Percentiles rank a stretch among this genome's conserved stretches.
phyloP scores from a whole-genome alignment of 2,329 filamentous ascomycete species.

The Rhinocladiella mackenziei region DNA sequence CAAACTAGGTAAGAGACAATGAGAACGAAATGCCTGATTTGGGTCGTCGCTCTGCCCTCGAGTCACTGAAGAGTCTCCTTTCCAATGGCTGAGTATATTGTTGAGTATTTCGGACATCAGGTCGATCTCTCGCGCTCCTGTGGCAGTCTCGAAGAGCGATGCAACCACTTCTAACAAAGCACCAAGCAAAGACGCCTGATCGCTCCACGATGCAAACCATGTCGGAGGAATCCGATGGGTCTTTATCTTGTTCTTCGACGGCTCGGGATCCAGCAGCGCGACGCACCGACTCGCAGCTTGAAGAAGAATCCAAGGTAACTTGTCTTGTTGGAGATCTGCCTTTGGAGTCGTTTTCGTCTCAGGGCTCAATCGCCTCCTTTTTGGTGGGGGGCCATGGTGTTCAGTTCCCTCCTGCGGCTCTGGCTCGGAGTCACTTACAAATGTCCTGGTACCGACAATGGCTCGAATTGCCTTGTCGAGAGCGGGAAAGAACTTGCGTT shows the following conservation, averaged over 20 bases:
- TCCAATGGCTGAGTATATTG: conserved; percentile 10
- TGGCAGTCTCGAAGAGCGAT: background rate
- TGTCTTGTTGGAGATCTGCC: background rate
- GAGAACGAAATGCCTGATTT: conserved; percentile 19
- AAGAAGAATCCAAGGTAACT: conserved; percentile 11
- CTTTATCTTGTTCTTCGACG: background rate
- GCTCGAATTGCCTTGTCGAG: conserved; percentile 5
- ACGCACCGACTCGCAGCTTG: conserved; percentile 17
- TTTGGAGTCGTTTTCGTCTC: background rate
- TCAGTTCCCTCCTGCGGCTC: background rate
- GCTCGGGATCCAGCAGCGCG: conserved; percentile 6
- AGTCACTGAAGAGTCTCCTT: conserved; percentile 1
- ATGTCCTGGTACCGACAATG: background rate
- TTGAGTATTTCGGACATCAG: conserved; percentile 7
- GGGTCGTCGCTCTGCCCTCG: conserved; percentile 6
- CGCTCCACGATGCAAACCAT: conserved; percentile 7
- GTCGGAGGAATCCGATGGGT: background rate
- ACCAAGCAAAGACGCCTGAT: conserved; percentile 16
- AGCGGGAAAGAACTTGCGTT: conserved; percentile 23
- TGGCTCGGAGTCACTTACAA: background rate
- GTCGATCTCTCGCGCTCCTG: background rate
- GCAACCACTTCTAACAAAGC: conserved; percentile 7
- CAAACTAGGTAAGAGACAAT: conserved; percentile 32
- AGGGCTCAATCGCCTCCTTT: conserved; percentile 21
- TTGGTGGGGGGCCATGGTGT: conserved; percentile 10